These are phyloP conservation scores for Melocanna baccifera DNA, from an alignment of 176 grass and related monocot genomes.

Conservation along the genomic window DNA sequence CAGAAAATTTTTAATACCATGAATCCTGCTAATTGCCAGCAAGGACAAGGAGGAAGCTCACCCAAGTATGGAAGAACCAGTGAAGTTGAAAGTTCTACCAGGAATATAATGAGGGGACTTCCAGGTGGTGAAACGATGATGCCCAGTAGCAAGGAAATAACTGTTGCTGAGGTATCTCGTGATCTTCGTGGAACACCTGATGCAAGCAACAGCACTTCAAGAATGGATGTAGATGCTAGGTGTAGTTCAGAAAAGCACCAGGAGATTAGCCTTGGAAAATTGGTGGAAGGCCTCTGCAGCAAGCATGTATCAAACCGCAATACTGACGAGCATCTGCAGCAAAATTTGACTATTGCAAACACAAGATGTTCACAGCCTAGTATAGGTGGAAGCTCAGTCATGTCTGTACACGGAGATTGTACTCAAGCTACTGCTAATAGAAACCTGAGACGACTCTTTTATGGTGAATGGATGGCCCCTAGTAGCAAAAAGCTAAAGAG, in stretches of 20 bases:
- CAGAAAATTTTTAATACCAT: conserved; percentile 4
- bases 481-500: conserved; percentile 24
- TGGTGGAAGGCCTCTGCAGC: not conserved
- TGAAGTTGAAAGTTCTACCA: not conserved
- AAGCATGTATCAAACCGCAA: not conserved
- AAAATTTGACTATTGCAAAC: not conserved
- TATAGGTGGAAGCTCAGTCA: conserved; percentile 12
- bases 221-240: not conserved
- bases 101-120: conserved; percentile 2
- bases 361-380: not conserved
- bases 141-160: not conserved
- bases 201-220: conserved; percentile 6
- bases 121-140: not conserved
- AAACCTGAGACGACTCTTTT: not conserved
- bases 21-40: not conserved
- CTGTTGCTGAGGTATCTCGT: not conserved
- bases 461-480: not conserved
- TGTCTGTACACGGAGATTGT: not conserved
- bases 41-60: not conserved
- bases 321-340: not conserved
- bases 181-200: not conserved
- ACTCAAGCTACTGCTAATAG: not conserved
- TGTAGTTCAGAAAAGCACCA: not conserved
- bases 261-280: not conserved
- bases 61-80: not conserved